Conservation (phyloP, 2,329 filamentous ascomycete species). For the Furcasterigmium furcatum region DNA sequence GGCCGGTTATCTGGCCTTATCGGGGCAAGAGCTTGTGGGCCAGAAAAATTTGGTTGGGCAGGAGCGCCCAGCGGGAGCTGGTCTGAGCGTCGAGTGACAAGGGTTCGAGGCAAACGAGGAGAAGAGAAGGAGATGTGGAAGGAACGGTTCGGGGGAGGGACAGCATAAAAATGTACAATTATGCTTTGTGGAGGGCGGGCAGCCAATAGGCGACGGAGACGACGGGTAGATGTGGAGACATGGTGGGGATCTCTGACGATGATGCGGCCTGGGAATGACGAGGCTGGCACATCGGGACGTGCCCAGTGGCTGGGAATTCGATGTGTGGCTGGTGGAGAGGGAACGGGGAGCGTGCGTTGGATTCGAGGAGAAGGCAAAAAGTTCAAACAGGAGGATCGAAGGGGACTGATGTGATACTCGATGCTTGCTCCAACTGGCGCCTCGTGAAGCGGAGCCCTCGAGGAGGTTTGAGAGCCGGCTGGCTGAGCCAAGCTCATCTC, state of each 20-base stretch:
- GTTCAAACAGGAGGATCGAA: not conserved
- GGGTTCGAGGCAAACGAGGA: not conserved
- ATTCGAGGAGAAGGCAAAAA: not conserved
- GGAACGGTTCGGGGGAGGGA: conserved; percentile 7
- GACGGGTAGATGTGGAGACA: not conserved
- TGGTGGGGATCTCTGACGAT: not conserved
- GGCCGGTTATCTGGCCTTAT: conserved; percentile 32
- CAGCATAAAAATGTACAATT: conserved; percentile 4
- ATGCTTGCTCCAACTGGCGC: too few relatives aligned
- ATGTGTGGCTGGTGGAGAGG: not conserved
- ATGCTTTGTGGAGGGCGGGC: not conserved
- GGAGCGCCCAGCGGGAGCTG: conserved; percentile 13
- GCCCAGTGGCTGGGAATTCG: not conserved
- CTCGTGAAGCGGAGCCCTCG: too few relatives aligned
- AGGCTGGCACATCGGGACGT: not conserved
- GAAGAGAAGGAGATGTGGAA: conserved; percentile 5
- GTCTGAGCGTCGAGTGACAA: not conserved
- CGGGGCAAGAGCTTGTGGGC: conserved; percentile 23
- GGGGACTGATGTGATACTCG: too few relatives aligned
- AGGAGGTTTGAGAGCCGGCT: too few relatives aligned
- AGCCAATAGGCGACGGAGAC: not conserved
- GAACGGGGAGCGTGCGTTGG: too few relatives aligned
- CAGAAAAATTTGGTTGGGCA: conserved; percentile 31
- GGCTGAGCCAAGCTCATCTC: too few relatives aligned
- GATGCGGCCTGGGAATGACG: conserved; percentile 2